These are phyloP conservation scores for Ophiostoma australiae DNA, from an alignment of 2,329 filamentous ascomycete species.

Conservation along the genomic window DNA sequence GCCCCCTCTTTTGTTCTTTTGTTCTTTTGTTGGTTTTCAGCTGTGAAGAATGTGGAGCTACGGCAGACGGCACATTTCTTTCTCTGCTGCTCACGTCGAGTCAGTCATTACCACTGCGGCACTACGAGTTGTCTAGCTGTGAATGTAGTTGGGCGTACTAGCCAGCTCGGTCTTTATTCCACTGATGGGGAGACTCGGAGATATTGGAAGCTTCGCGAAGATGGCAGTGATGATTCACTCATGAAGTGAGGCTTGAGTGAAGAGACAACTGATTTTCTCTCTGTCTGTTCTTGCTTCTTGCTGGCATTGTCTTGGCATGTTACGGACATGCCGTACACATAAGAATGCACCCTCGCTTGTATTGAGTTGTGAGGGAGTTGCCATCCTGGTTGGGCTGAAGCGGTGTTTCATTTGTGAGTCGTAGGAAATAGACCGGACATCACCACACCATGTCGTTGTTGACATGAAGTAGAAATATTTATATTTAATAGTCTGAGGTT, in stretches of 20 bases:
- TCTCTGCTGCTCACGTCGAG: background rate
- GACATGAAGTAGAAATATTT: background rate
- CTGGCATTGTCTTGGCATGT: conserved; percentile 3
- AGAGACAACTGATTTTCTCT: too few species aligned
- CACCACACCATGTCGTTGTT: background rate
- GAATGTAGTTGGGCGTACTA: too few species aligned
- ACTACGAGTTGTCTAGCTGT: background rate
- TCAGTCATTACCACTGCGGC: background rate
- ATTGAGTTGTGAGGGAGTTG: background rate
- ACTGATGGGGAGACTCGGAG: background rate
- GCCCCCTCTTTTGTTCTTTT: conserved; percentile 10
- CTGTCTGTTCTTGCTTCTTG: background rate
- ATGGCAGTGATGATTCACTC: background rate
- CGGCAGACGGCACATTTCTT: background rate
- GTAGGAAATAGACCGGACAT: background rate
- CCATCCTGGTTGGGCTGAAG: background rate
- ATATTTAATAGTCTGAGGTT: too few species aligned
- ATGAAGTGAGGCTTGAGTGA: too few species aligned
- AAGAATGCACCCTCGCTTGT: background rate
- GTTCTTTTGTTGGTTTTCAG: conserved; percentile 12
- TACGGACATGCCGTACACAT: background rate
- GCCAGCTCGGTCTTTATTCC: background rate
- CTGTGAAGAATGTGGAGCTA: background rate
- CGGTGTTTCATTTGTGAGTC: background rate
- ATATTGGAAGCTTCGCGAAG: background rate